A percentile compares a stretch with the other conserved stretches of the same genome.
These are phyloP conservation scores for Talaromyces nanjingensis DNA, from an alignment of 495 filamentous ascomycete genomes.

Conservation along the genomic window DNA sequence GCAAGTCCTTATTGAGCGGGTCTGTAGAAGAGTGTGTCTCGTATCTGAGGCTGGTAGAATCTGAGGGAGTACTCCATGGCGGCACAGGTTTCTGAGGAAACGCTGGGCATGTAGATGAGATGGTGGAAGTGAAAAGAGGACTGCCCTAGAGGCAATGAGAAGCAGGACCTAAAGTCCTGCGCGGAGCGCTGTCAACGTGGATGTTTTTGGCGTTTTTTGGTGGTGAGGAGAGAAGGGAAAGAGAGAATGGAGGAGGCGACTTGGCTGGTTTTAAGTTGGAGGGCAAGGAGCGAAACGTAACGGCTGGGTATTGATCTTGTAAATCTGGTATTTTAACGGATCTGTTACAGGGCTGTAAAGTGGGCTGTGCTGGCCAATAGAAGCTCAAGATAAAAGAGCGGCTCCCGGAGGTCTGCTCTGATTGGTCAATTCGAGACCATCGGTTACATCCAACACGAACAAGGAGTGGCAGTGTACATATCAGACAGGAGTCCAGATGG, in stretches of 20 bases:
- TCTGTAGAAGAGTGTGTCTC: not conserved
- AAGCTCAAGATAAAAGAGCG: too few species aligned
- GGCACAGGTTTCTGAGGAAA: conserved; percentile 3
- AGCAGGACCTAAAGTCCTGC: conserved; percentile 10
- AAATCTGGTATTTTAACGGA: not conserved
- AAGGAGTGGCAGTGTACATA: not conserved
- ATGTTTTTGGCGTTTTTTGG: not conserved
- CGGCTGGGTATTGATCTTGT: not conserved
- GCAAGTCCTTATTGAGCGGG: not conserved
- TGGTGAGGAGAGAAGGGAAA: not conserved
- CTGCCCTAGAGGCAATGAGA: conserved; percentile 7
- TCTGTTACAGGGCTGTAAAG: not conserved
- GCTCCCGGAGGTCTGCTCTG: not conserved
- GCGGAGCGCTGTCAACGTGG: conserved; percentile 5
- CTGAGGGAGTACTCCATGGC: conserved; percentile 2
- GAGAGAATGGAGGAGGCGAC: not conserved
- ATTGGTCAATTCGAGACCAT: not conserved
- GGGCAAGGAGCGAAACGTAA: not conserved
- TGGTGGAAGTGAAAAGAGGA: not conserved
- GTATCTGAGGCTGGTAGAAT: conserved; percentile 1
- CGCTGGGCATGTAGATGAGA: conserved; percentile 8
- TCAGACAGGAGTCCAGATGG: not conserved
- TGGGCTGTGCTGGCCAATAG: not conserved
- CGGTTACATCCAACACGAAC: not conserved
- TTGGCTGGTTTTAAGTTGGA: not conserved